Base-by-base conservation (phyloP, 176 grass and related monocot species). In the Stipa capillata region DNA sequence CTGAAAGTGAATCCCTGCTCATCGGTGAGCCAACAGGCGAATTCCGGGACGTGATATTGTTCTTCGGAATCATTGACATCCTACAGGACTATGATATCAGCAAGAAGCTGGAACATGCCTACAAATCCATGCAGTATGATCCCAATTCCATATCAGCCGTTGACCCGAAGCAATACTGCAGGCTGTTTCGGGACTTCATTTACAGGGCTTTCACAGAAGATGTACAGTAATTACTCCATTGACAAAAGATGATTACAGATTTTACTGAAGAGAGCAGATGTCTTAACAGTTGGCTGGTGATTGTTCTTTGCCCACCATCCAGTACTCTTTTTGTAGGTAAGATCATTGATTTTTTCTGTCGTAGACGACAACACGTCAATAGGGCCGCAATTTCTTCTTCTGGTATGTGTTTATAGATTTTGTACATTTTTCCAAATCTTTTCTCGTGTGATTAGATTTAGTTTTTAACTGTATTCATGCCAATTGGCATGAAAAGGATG, bases 11-110 rank as follows among this genome's bases (percentile, higher is more conserved):
- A 80, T 87, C 81, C 17, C 63, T 31, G 50, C 73, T 91, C 21
- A 77, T 93, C 37, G 88, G 91, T 23, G 94, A 97, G 40, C 94
- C 88, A 6, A 97, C 85, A 44, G 90, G 94, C 0, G 91, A 97
- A 65, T 93, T 89, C 52, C 83, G 77, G 8, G 88, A 91, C 9
- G 91, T 97, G 8, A 63, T 97, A 14, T 60, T 93, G 17, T 97
- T 91, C 79, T 97, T 97, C 15, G 94, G 94, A 51, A 97, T 93
- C 47, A 97, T 97, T 51, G 94, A 97, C 48, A 97, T 97, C 77
- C 81, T 97, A 6, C 94, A 97, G 69, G 94, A 97, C 55, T 97
- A 93, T n/a, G 94, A 93, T 25, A 93, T 93, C 7, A 97, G 93
- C 47, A 97, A 97, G 85, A 97, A 97, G 72, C 93, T 97, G 4